Evolutionary conservation across 805 yeast species (phyloP).

Genomic region (Pichia manshurica): DNA sequence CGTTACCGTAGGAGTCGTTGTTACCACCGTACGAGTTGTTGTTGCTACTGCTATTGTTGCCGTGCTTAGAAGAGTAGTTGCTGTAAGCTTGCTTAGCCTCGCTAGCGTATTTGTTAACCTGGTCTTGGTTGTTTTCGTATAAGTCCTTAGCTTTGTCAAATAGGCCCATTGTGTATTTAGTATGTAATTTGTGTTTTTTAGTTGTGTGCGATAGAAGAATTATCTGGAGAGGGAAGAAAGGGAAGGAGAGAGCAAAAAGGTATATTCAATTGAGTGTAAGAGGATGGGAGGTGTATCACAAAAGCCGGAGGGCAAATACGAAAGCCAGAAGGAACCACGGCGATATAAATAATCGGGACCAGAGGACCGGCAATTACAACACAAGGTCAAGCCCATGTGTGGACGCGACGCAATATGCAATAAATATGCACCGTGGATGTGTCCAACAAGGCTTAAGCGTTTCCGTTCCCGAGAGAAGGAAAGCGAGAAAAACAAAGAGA

Average conservation of each 20-base stretch:
- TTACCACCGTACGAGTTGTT: constrained; percentile 28
- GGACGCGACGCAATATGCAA: too few species aligned
- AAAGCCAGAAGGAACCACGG: too few species aligned
- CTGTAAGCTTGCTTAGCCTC: constrained; percentile 13
- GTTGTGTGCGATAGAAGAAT: not conserved
- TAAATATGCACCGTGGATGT: not conserved
- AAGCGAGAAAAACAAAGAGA: too few species aligned
- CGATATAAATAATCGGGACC: too few species aligned
- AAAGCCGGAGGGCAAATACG: not conserved
- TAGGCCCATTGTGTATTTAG: constrained; percentile 18
- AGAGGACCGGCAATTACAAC: too few species aligned
- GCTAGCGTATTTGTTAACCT: not conserved
- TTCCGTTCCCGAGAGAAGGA: too few species aligned
- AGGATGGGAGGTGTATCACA: too few species aligned
- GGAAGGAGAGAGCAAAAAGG: not conserved
- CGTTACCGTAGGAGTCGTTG: constrained; percentile 17
- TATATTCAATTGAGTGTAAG: too few species aligned
- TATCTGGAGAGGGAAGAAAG: not conserved
- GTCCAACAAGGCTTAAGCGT: too few species aligned
- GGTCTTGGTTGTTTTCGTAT: constrained; percentile 12
- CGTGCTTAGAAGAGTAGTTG: constrained; percentile 18
- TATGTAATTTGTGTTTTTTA: not conserved
- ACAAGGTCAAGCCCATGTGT: too few species aligned
- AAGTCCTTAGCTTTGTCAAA: constrained; percentile 8
- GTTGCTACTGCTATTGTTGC: constrained; percentile 15